These are phyloP conservation scores for Solanum aculeatissimum DNA, from an alignment of 305 asterid species.

Conservation along the genomic window DNA sequence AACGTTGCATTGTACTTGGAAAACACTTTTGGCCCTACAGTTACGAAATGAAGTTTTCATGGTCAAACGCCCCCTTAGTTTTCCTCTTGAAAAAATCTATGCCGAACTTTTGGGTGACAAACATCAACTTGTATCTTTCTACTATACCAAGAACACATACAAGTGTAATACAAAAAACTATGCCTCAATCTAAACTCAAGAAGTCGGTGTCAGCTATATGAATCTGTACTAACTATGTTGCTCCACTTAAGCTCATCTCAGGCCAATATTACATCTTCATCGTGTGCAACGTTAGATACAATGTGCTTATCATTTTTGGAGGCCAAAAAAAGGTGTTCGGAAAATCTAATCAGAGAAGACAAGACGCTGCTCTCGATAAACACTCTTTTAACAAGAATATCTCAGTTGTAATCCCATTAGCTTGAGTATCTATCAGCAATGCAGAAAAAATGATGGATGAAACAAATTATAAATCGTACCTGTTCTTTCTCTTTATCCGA, in stretches of 20 bases:
- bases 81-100: too few relatives aligned
- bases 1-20: neutral
- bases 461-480: slow-evolving; percentile 14
- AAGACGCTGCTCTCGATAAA: neutral
- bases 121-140: neutral
- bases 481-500: slow-evolving; percentile 65
- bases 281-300: neutral
- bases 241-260: neutral
- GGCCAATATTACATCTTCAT: neutral
- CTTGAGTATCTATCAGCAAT: neutral
- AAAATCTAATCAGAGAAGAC: neutral
- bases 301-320: neutral
- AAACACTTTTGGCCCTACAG: too few relatives aligned
- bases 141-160: neutral
- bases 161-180: neutral
- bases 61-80: too few relatives aligned
- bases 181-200: neutral
- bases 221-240: neutral
- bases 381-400: neutral
- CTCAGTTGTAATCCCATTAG: neutral
- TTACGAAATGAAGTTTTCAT: too few relatives aligned
- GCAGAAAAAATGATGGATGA: neutral
- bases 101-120: neutral
- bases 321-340: neutral
- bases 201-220: neutral